phyloP scores from a whole-genome alignment of 2,329 filamentous ascomycete species.

The Trichoderma koningiopsis region DNA sequence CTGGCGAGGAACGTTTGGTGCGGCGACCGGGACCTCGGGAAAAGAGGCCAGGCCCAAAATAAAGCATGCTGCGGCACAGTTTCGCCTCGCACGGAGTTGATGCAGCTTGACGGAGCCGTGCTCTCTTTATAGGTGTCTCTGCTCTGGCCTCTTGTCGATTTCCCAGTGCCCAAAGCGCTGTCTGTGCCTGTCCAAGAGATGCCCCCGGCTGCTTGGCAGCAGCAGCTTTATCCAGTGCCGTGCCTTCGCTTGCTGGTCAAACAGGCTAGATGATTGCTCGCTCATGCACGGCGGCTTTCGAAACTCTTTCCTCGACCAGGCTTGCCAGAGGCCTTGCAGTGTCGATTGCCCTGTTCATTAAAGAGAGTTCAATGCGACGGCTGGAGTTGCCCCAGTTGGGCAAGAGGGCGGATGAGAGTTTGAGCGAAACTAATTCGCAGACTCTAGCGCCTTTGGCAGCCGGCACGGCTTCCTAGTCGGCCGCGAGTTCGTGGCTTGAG shows the following conservation, averaged over 20 bases:
- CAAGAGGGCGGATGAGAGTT: constrained; percentile 22
- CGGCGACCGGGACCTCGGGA: constrained; percentile 12
- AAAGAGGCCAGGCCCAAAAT: background rate
- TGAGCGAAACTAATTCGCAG: constrained; percentile 5
- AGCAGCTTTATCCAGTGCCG: background rate
- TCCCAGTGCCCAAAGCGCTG: background rate
- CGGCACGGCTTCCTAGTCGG: constrained; percentile 22
- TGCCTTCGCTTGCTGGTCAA: constrained; percentile 7
- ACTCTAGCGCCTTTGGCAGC: constrained; percentile 15
- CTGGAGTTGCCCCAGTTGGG: constrained; percentile 12
- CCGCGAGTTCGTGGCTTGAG: background rate
- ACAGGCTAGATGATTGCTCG: background rate
- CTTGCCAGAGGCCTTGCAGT: background rate
- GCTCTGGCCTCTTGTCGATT: background rate
- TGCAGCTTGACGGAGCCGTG: constrained; percentile 18
- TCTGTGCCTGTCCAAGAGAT: background rate
- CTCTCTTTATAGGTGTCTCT: constrained; percentile 1
- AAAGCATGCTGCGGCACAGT: constrained; percentile 13
- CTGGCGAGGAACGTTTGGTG: constrained; percentile 16
- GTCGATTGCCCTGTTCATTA: constrained; percentile 9
- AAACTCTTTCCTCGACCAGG: background rate
- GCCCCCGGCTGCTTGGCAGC: constrained; percentile 11
- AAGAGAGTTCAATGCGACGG: constrained; percentile 18
- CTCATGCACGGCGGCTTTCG: constrained; percentile 4
- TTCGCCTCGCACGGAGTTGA: constrained; percentile 19